phyloP scores from a whole-genome alignment of 106 monocot genomes.

The Alisma plantagoaquatica region DNA sequence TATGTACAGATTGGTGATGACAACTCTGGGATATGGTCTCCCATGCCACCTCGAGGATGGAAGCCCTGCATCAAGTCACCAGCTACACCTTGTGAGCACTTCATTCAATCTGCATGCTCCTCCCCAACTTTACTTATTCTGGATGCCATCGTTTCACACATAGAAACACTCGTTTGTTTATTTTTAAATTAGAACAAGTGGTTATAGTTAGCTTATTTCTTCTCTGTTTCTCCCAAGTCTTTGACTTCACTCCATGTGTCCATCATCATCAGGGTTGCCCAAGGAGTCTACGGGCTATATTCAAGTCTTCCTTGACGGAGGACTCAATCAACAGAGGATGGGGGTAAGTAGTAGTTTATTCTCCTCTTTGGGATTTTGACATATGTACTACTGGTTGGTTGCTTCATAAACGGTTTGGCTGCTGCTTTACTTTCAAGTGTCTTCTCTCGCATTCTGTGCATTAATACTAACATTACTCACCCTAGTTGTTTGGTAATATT shows the following conservation, averaged over 20 bases:
- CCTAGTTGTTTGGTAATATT: no score
- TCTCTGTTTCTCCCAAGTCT: not conserved
- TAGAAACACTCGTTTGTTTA: not conserved
- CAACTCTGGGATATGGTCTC: slow-evolving; percentile 52
- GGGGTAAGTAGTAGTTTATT: no score
- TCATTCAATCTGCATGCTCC: no score
- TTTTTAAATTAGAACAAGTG: not conserved
- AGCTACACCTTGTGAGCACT: slow-evolving; percentile 24
- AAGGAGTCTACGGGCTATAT: slow-evolving; percentile 44
- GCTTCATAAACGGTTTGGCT: no score
- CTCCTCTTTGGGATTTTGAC: no score
- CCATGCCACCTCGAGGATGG: slow-evolving; percentile 56
- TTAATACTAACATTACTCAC: no score
- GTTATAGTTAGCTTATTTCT: no score
- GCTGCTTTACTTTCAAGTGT: no score
- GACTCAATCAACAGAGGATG: slow-evolving; percentile 94
- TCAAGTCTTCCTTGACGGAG: slow-evolving; percentile 93
- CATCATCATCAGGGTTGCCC: slow-evolving; percentile 18
- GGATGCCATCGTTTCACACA: not conserved
- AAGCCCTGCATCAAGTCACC: slow-evolving; percentile 29
- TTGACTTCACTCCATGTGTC: not conserved
- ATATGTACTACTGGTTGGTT: no score
- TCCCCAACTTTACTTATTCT: no score
- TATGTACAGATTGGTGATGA: slow-evolving; percentile 29
- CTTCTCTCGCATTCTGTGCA: no score